These are phyloP conservation scores for Elaphomyces granulatus DNA, from an alignment of 495 filamentous ascomycete genomes.

Conservation along the genomic window DNA sequence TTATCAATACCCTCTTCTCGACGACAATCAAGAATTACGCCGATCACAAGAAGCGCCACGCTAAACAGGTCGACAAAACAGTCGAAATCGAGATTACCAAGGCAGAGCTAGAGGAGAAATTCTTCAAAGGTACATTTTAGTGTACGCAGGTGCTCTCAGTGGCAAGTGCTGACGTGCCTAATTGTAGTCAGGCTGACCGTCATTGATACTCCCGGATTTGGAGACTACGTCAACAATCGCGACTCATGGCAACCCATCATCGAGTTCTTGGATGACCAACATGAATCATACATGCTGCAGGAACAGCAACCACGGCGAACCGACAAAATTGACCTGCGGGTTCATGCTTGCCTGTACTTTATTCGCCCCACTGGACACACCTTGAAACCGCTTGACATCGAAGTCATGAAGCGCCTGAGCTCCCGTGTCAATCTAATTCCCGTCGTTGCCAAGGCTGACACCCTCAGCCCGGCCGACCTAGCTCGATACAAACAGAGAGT, in stretches of 20 bases:
- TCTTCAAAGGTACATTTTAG: conserved; percentile 78
- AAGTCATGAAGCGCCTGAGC: conserved; percentile 98
- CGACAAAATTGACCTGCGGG: conserved; percentile 98
- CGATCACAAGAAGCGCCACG: conserved; percentile 94
- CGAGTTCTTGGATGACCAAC: conserved; percentile 98
- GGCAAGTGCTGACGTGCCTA: conserved; percentile 5
- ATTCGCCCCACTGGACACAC: conserved; percentile 97
- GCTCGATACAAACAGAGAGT: conserved; percentile 89
- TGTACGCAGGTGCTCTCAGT: neutral
- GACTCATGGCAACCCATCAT: conserved; percentile 99
- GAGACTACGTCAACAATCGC: conserved; percentile 99
- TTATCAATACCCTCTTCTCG: conserved; percentile 99
- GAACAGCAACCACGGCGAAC: conserved; percentile 95
- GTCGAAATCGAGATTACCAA: conserved; percentile 99
- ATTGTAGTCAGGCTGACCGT: conserved; percentile 83
- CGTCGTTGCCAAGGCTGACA: conserved; percentile 96
- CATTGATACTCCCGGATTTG: conserved; percentile 97
- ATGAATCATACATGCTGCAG: conserved; percentile 99
- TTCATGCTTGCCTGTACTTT: conserved; percentile 97
- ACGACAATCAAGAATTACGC: conserved; percentile 99
- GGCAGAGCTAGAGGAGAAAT: conserved; percentile 98
- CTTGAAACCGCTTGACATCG: conserved; percentile 94
- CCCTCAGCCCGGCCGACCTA: conserved; percentile 81
- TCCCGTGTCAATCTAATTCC: conserved; percentile 96
- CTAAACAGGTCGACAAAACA: conserved; percentile 98